A percentile compares a stretch with the other conserved stretches of the same genome.
Evolutionary conservation across 2,329 filamentous ascomycete genomes (phyloP).

Genomic region (Epichloe festucae): DNA sequence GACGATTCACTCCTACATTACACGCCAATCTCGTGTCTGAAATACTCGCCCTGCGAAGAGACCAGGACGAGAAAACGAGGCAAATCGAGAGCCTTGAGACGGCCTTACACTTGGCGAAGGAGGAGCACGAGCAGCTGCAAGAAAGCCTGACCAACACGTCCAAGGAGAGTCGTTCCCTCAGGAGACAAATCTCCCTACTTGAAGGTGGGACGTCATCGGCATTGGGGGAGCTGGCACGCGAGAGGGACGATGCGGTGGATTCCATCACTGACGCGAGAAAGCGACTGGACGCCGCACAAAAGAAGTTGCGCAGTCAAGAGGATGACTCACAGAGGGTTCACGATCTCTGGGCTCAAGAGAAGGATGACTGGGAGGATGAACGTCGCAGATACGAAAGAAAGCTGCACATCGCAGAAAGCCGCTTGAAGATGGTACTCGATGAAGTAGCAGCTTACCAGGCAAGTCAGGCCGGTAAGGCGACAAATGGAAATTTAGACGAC

Average conservation of each 20-base stretch:
- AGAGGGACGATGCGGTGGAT: constrained; percentile 75
- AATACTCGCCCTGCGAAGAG: constrained; percentile 73
- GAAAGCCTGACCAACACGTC: constrained; percentile 46
- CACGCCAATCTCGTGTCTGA: constrained; percentile 93
- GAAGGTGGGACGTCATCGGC: constrained; percentile 84
- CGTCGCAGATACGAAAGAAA: constrained; percentile 71
- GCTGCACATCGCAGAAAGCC: constrained; percentile 78
- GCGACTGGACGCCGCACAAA: constrained; percentile 66
- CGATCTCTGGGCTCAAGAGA: constrained; percentile 72
- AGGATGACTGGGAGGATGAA: constrained; percentile 72
- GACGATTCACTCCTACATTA: constrained; percentile 86
- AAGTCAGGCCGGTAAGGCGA: constrained; percentile 30
- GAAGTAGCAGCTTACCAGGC: constrained; percentile 66
- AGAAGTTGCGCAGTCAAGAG: constrained; percentile 65
- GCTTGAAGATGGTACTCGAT: constrained; percentile 71
- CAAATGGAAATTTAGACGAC: constrained; percentile 21
- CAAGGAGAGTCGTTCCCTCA: constrained; percentile 69
- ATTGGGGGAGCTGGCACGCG: constrained; percentile 66
- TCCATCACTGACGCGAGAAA: constrained; percentile 57
- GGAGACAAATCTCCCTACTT: constrained; percentile 72
- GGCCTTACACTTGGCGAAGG: constrained; percentile 54
- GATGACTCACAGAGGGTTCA: constrained; percentile 71
- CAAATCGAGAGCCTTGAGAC: constrained; percentile 77
- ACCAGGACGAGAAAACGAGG: constrained; percentile 80
- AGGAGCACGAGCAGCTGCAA: constrained; percentile 62